Percentiles rank a stretch among this genome's conserved stretches.
Conservation (phyloP, 306 rosid species). For the Vachellia pachyceras region DNA sequence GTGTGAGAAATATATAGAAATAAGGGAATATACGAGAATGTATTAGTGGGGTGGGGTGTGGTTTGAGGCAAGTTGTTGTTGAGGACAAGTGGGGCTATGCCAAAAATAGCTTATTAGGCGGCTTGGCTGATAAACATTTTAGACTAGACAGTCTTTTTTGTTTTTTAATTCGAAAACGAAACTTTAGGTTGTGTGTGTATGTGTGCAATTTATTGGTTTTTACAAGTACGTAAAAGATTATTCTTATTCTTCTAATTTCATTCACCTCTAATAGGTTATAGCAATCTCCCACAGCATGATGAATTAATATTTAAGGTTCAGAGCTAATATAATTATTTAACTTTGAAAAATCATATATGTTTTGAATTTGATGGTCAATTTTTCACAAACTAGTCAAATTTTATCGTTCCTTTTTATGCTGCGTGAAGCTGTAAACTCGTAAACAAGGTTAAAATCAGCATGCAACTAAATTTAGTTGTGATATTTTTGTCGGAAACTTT, state of each 20-base stretch:
- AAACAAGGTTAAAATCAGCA: background rate
- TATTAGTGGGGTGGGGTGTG: conserved; percentile 26
- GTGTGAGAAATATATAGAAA: conserved; percentile 20
- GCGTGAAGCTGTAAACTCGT: conserved; percentile 45
- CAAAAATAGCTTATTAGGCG: conserved; percentile 46
- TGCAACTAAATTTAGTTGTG: background rate
- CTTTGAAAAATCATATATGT: background rate
- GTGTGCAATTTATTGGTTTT: no score
- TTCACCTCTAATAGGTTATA: no score
- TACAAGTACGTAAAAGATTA: no score
- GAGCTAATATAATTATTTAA: background rate
- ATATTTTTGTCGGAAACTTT: background rate
- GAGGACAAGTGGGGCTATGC: conserved; percentile 53
- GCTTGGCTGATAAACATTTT: background rate
- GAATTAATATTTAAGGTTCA: no score
- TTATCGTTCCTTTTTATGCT: background rate
- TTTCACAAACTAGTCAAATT: background rate
- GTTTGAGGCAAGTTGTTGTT: conserved; percentile 50
- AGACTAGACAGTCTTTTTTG: background rate
- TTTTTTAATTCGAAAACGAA: background rate
- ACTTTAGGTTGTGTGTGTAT: no score
- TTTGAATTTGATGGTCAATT: background rate
- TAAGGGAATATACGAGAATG: conserved; percentile 14
- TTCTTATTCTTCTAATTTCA: no score
- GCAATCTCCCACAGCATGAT: no score